phyloP scores from a whole-genome alignment of 2,329 filamentous ascomycete genomes.

The Talaromyces sp. region DNA sequence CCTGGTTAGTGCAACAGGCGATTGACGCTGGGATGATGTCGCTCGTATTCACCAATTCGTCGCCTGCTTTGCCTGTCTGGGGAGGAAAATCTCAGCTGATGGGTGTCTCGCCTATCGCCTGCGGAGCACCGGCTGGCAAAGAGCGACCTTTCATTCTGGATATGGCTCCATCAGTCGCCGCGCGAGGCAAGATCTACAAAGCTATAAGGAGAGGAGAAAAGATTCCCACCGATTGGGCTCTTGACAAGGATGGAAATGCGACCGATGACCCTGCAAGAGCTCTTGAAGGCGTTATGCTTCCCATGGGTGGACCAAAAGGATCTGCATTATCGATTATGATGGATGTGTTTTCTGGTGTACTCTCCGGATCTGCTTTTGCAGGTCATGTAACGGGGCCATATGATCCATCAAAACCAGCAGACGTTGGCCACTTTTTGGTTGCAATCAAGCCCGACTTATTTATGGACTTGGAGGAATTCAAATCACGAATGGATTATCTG shows the following conservation, averaged over 20 bases:
- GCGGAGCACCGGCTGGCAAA: conserved; percentile 66
- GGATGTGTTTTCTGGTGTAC: conserved; percentile 77
- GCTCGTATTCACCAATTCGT: conserved; percentile 69
- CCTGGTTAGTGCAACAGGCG: conserved; percentile 76
- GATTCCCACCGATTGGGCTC: conserved; percentile 61
- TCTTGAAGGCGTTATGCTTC: conserved; percentile 74
- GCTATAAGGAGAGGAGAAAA: conserved; percentile 42
- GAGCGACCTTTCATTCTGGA: conserved; percentile 57
- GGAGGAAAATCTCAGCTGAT: conserved; percentile 67
- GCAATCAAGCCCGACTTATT: conserved; percentile 73
- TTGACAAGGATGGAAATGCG: conserved; percentile 65
- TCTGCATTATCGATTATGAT: conserved; percentile 77
- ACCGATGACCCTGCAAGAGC: conserved; percentile 70
- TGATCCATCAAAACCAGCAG: conserved; percentile 63
- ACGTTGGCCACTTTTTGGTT: conserved; percentile 72
- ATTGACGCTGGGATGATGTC: conserved; percentile 69
- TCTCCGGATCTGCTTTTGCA: conserved; percentile 75
- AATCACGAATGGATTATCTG: conserved; percentile 56
- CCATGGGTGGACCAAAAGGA: conserved; percentile 82
- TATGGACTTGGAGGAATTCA: conserved; percentile 67
- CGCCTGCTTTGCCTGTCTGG: conserved; percentile 68
- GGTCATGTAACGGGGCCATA: conserved; percentile 75
- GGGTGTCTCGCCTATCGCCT: conserved; percentile 70
- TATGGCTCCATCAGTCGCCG: conserved; percentile 47
- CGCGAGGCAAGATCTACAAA: conserved; percentile 47